Evolutionary conservation across 2,329 filamentous ascomycete genomes (phyloP).

Genomic region (Colletotrichum echinochloae): DNA sequence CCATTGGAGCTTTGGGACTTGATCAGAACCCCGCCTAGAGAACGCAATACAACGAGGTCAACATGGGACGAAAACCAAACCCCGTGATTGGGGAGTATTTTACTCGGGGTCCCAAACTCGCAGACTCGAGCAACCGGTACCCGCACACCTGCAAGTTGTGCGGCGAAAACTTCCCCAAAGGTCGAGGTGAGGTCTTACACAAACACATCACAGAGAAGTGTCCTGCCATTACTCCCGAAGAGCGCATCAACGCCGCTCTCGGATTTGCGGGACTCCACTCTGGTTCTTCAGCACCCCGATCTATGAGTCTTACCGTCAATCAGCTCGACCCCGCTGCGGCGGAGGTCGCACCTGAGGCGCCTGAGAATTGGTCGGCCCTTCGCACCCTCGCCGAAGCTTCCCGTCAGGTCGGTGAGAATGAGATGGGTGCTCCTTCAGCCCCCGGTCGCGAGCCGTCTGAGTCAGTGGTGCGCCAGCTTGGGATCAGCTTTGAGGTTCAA

Average conservation of each 20-base stretch:
- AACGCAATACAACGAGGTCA: constrained; percentile 41
- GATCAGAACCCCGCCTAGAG: not conserved
- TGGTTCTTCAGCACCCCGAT: constrained; percentile 33
- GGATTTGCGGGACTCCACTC: constrained; percentile 41
- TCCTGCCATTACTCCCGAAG: constrained; percentile 78
- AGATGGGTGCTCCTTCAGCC: constrained; percentile 29
- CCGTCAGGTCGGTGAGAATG: constrained; percentile 70
- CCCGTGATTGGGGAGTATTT: constrained; percentile 90
- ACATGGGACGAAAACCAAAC: constrained; percentile 87
- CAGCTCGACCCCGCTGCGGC: constrained; percentile 33
- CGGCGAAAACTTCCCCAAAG: constrained; percentile 90
- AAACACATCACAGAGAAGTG: constrained; percentile 90
- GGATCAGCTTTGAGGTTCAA: constrained; percentile 62
- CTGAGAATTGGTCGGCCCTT: constrained; percentile 80
- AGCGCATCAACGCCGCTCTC: constrained; percentile 75
- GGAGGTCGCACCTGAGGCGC: constrained; percentile 43
- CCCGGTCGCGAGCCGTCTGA: constrained; percentile 41
- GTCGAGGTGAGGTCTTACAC: constrained; percentile 84
- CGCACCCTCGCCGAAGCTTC: constrained; percentile 92
- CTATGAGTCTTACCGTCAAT: constrained; percentile 38
- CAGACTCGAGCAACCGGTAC: constrained; percentile 91
- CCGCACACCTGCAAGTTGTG: constrained; percentile 91
- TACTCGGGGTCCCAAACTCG: constrained; percentile 85
- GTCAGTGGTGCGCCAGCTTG: constrained; percentile 39
- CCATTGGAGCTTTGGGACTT: not conserved